These are phyloP conservation scores for Dittrichia graveolens DNA, from an alignment of 129 eudicot genomes.

Conservation along the genomic window DNA sequence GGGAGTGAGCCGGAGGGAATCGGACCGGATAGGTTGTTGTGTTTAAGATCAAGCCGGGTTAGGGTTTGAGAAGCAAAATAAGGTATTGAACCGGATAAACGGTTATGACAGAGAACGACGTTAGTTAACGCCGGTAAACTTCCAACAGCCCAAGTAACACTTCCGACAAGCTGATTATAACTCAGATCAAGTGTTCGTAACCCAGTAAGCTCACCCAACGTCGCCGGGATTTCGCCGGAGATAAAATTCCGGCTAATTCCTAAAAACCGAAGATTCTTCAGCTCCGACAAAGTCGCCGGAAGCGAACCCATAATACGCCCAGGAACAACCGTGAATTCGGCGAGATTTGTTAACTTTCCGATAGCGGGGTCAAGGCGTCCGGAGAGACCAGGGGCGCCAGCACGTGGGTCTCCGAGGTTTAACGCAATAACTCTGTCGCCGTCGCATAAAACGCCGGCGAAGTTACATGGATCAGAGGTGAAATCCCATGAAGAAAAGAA, in stretches of 20 bases:
- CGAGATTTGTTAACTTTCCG: conserved; percentile 53
- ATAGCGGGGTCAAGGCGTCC: conserved; percentile 75
- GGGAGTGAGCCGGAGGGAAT: conserved; percentile 53
- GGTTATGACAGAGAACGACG: conserved; percentile 63
- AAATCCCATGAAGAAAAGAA: conserved; percentile 80
- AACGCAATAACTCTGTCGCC: conserved; percentile 57
- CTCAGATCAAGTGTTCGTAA: conserved; percentile 77
- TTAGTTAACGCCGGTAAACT: conserved; percentile 55
- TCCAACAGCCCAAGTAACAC: conserved; percentile 52
- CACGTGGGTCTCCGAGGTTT: conserved; percentile 81
- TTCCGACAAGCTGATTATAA: conserved; percentile 72
- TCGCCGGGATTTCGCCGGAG: conserved; percentile 68
- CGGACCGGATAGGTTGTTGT: conserved; percentile 68
- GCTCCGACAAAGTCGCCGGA: conserved; percentile 58
- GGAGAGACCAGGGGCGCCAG: conserved; percentile 71
- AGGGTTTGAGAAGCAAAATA: conserved; percentile 41
- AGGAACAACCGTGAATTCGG: conserved; percentile 67
- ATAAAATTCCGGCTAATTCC: conserved; percentile 62
- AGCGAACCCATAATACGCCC: conserved; percentile 66
- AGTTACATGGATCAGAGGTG: conserved; percentile 83
- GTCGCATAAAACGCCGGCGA: conserved; percentile 70
- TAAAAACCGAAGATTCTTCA: conserved; percentile 54
- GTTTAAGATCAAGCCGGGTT: conserved; percentile 70
- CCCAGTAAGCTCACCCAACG: conserved; percentile 47
- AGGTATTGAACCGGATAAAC: conserved; percentile 56